Evolutionary conservation across 2,329 filamentous ascomycete species (phyloP).

Genomic region (Pseudogymnoascus pannorum): DNA sequence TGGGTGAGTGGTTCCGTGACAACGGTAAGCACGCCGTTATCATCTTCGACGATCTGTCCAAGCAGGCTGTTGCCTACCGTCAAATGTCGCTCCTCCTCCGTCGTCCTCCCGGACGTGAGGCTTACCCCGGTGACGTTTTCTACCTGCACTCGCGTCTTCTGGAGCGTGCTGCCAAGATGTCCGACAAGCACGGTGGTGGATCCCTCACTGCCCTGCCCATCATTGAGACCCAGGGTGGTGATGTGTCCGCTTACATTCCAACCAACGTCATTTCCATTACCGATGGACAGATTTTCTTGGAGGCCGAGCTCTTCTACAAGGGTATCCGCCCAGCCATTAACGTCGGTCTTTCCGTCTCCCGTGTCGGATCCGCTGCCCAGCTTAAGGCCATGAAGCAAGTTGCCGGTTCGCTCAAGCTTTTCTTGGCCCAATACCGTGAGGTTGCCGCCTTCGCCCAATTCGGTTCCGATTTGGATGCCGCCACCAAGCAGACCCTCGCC

Average conservation of each 20-base stretch:
- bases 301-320: conserved; percentile 99
- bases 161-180: conserved; percentile 99
- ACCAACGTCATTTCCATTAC: conserved; percentile 99
- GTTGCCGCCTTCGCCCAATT: conserved; percentile 99
- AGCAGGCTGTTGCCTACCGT: conserved; percentile 96
- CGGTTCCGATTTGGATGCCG: conserved; percentile 97
- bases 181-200: conserved; percentile 86
- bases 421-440: conserved; percentile 99
- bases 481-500: conserved; percentile 96
- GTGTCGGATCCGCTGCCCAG: conserved; percentile 99
- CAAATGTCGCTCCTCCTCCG: conserved; percentile 98
- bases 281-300: conserved; percentile 99
- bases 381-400: conserved; percentile 99
- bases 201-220: conserved; percentile 95
- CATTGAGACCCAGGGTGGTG: conserved; percentile 99
- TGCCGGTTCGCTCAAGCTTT: conserved; percentile 98
- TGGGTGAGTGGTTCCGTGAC: conserved; percentile 70
- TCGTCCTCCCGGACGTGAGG: conserved; percentile 97
- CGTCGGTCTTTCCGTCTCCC: conserved; percentile 99
- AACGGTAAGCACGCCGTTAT: conserved; percentile 82
- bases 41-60: conserved; percentile 91
- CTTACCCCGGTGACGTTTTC: conserved; percentile 98
- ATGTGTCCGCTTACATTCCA: conserved; percentile 99
- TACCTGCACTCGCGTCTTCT: conserved; percentile 99
- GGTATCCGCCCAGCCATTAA: conserved; percentile 99